Percentiles rank a stretch among this genome's conserved stretches.
Evolutionary conservation across 148 eudicot genomes (phyloP).

Genomic region (Diospyros lotus): DNA sequence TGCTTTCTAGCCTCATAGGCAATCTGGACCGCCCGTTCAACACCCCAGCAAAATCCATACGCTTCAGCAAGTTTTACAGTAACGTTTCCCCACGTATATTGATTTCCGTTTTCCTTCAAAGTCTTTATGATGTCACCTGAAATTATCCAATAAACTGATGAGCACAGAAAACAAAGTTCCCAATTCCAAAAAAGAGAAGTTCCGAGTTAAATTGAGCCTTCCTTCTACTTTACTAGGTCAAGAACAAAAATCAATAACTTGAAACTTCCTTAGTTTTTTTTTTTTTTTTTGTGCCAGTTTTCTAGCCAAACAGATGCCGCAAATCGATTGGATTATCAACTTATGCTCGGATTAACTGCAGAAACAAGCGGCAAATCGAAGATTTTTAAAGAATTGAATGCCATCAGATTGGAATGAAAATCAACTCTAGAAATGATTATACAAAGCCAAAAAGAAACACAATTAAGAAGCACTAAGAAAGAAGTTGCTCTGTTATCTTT

Average conservation of each 20-base stretch:
- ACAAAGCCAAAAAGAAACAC: neutral
- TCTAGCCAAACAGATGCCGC: neutral
- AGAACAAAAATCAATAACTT: neutral
- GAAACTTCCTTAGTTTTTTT: neutral
- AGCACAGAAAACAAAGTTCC: neutral
- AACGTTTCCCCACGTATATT: slow-evolving; percentile 93
- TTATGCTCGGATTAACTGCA: neutral
- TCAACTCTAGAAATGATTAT: neutral
- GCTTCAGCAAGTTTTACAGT: slow-evolving; percentile 91
- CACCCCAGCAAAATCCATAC: slow-evolving; percentile 98
- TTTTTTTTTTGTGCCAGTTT: neutral
- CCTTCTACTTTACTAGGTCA: neutral
- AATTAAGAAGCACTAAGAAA: neutral
- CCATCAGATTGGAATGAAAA: neutral
- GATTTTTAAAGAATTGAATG: neutral
- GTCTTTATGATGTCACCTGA: slow-evolving; percentile 88
- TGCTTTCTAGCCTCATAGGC: slow-evolving; percentile 94
- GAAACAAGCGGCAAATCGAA: neutral
- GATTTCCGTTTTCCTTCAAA: slow-evolving; percentile 82
- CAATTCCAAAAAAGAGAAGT: neutral
- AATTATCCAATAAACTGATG: slow-evolving; percentile 4
- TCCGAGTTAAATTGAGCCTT: neutral
- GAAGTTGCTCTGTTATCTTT: too few relatives aligned
- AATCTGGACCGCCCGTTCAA: slow-evolving; percentile 94
- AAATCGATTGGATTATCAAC: neutral